Base-by-base conservation (phyloP, 768 basidiomycete genomes). In the Pulveroboletus ravenelii region DNA sequence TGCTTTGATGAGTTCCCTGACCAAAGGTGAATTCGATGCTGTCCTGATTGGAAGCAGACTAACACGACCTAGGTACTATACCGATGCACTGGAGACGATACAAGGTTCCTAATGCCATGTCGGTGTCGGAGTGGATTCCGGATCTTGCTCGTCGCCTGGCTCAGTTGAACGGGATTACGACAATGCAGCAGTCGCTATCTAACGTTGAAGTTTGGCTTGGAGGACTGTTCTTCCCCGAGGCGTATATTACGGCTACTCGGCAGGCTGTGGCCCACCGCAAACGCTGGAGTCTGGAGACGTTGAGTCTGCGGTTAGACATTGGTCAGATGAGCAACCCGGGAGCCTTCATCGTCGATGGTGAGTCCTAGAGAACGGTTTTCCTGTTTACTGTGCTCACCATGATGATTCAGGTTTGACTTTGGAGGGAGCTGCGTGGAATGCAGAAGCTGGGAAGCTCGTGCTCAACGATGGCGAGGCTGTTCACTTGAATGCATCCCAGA, bases 221-320 rank as follows among this genome's bases (percentile, higher is more conserved):
- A 20, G 89, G 91, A 0, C 69, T 99, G 50, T 97, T 98, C 78
- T 93, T 89, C 79, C 96, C 95, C 1, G 91, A 94, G 62, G 94
- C 93, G 3, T 98, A 93, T 65, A 79, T 98, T 60, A 97, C 95
- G 1, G 95, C 95, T 2, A 94, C 93, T 2, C 79, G 95, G 45
- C 95, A 99, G 68, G 84, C 90, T n/a, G 89, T 93, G 5, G 96
- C 95, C 2, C 94, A 97, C 65, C 77, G 84, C 48, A 92, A 87
- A 72, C 83, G 84, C 57, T 91, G 90, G 87, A 94, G 92, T 68
- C 71, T 99, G 55, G 95, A 99, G 69, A 92, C 90, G 8, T 66
- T 98, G 60, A 74, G 80, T 50, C 69, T 98, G 34, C 72, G 84
- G 50, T 74, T 99, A 18, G 91, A 91, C 48, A 80, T 97, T 30